Evolutionary conservation across 2,329 filamentous ascomycete genomes (phyloP), one percentile per base, ranked within the genome.

Genomic region (Penicillium sp.): DNA sequence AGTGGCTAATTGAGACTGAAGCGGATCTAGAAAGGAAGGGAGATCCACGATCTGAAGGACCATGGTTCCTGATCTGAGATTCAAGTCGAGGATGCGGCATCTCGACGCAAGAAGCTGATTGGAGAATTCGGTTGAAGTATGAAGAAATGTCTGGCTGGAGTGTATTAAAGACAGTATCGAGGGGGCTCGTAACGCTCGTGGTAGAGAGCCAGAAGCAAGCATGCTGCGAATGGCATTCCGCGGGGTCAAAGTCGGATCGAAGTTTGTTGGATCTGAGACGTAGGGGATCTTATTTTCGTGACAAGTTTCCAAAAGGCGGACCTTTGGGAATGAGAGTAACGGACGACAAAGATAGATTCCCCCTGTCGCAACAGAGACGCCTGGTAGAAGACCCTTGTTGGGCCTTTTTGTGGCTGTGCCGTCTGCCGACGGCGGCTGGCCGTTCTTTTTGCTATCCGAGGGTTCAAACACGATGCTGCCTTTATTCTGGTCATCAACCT

Each of bases 231-330:
- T 75, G 0, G 91, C 83, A 61, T 98, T 98, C 34, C 93, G 81
- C 39, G 77, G 70, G 0, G 93, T 95, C 49, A 94, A 70, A 0
- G 84, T 89, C 7, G 75, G 77, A 59, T 96, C 86, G 12, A 75
- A 67, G 62, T 98, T 98, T 1, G 90, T 96, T 37, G 75, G 72
- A 64, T 98, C 93, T 64, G 93, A 88, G 53, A 89, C 87, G 86
- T 88, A 97, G 0, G 73, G 70, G 8, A 94, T 71, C 0, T 75
- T 69, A 54, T 83, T 78, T n/a, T 78, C 73, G 51, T 83, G 67
- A 61, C 91, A 96, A 82, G 88, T 52, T 61, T 76, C 45, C 35
- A 67, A 29, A 26, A 96, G 75, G 33, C 84, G 75, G 43, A 81
- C 76, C 69, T 97, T 94, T 50, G 77, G 72, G 61, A 90, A 69